Evolutionary conservation across 1,284 basidiomycete genomes (phyloP).

Genomic region (Mycena citricolor): DNA sequence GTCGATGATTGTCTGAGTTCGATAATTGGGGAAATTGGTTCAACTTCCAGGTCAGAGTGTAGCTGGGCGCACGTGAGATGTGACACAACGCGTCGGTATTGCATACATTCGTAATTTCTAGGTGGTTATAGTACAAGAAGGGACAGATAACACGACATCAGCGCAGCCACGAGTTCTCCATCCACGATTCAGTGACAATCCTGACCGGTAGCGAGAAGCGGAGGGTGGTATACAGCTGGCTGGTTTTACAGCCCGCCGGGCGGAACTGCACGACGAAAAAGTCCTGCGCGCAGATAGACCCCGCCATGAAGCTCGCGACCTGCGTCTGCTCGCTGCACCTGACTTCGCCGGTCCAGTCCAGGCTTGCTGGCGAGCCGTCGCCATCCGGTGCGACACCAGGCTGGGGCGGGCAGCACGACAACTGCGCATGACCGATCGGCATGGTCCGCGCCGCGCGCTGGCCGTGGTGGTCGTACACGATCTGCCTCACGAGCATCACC

Average conservation of each 20-base stretch:
- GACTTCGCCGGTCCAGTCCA: constrained; percentile 17
- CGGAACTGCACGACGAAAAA: constrained; percentile 17
- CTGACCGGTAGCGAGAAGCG: constrained; percentile 15
- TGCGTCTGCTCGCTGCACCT: constrained; percentile 1
- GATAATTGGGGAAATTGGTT: no score
- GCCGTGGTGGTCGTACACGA: constrained; percentile 10
- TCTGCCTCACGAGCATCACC: constrained; percentile 12
- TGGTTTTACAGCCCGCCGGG: background rate
- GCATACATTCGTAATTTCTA: no score
- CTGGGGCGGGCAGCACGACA: constrained; percentile 7
- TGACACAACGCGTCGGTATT: no score
- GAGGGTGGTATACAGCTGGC: constrained; percentile 1
- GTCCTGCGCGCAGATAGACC: constrained; percentile 8
- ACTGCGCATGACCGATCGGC: constrained; percentile 9
- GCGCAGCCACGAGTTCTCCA: no score
- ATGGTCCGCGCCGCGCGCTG: background rate
- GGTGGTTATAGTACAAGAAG: no score
- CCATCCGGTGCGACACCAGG: background rate
- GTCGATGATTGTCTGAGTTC: no score
- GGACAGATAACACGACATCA: no score
- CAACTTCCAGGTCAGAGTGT: no score
- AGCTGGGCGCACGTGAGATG: no score
- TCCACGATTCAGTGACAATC: constrained; percentile 19
- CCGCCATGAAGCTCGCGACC: constrained; percentile 13
- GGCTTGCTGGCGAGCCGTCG: constrained; percentile 6